Percentiles rank a stretch among this genome's conserved stretches.
phyloP scores from a whole-genome alignment of 2,329 filamentous ascomycete species.

The Trichoderma arundinaceum region DNA sequence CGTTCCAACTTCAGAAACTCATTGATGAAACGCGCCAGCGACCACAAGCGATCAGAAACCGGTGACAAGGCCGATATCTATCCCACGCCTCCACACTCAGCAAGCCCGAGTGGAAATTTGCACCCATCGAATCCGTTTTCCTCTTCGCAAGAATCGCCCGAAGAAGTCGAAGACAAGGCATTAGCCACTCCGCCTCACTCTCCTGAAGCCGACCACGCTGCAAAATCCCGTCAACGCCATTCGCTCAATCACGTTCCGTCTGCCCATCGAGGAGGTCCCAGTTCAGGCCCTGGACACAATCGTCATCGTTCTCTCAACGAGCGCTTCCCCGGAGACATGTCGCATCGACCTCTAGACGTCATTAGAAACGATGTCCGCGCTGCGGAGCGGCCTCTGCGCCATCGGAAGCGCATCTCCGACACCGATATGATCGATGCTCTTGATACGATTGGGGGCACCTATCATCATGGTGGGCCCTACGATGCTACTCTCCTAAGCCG shows the following conservation, averaged over 20 bases:
- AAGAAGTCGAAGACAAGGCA: too few relatives aligned
- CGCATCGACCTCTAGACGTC: constrained; percentile 69
- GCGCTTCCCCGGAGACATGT: constrained; percentile 68
- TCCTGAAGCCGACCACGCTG: too few relatives aligned
- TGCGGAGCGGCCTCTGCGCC: constrained; percentile 72
- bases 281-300: constrained; percentile 28
- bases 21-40: not conserved
- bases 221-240: too few relatives aligned
- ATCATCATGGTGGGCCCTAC: constrained; percentile 91
- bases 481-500: constrained; percentile 79
- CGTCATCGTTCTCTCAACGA: constrained; percentile 35
- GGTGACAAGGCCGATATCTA: constrained; percentile 7
- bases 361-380: constrained; percentile 66
- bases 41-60: not conserved
- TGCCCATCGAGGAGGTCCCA: not conserved
- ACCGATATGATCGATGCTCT: constrained; percentile 83
- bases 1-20: not conserved
- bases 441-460: constrained; percentile 69
- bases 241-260: too few relatives aligned
- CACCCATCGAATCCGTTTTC: constrained; percentile 52
- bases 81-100: constrained; percentile 59
- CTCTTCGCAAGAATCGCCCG: not conserved
- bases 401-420: constrained; percentile 67
- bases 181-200: too few relatives aligned
- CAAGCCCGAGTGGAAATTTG: constrained; percentile 56